A percentile compares a stretch with the other conserved stretches of the same genome.
These are phyloP conservation scores for Ochetophila trinervis DNA, from an alignment of 306 rosid species.

Conservation along the genomic window DNA sequence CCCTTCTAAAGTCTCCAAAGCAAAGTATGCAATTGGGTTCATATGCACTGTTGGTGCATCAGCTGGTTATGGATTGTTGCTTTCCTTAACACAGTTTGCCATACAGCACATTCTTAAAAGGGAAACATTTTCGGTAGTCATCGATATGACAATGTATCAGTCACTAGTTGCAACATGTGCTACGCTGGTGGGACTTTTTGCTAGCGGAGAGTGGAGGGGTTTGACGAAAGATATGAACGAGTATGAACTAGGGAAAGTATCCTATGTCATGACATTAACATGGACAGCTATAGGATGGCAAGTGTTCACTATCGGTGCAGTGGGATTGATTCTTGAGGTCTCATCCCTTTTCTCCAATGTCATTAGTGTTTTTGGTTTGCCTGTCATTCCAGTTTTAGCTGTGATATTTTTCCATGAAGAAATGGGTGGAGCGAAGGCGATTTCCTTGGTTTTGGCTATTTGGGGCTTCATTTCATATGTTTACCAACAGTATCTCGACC, in stretches of 20 bases:
- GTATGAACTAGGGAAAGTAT: slow-evolving; percentile 35
- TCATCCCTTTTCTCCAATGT: slow-evolving; percentile 49
- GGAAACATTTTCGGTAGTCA: slow-evolving; percentile 28
- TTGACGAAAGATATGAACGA: slow-evolving; percentile 36
- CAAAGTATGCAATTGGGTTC: slow-evolving; percentile 44
- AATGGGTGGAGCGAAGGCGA: slow-evolving; percentile 40
- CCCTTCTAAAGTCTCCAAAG: slow-evolving; percentile 11
- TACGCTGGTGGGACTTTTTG: slow-evolving; percentile 40
- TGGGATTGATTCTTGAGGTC: slow-evolving; percentile 48
- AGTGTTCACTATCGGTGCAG: slow-evolving; percentile 19
- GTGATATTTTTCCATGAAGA: slow-evolving; percentile 41
- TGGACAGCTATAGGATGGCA: slow-evolving; percentile 40
- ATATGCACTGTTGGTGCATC: slow-evolving; percentile 43
- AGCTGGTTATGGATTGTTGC: slow-evolving; percentile 30
- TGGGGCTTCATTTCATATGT: slow-evolving; percentile 49
- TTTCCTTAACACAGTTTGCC: slow-evolving; percentile 33
- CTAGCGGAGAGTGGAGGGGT: slow-evolving; percentile 44
- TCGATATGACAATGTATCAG: slow-evolving; percentile 30
- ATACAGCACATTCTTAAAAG: slow-evolving; percentile 26
- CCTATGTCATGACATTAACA: slow-evolving; percentile 32
- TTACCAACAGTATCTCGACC: slow-evolving; percentile 46
- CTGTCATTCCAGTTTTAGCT: slow-evolving; percentile 37
- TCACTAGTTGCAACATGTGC: slow-evolving; percentile 33
- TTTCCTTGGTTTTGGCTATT: slow-evolving; percentile 43
- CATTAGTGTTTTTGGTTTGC: slow-evolving; percentile 42